A percentile compares a stretch with the other conserved stretches of the same genome.
phyloP scores from a whole-genome alignment of 148 eudicot genomes.

The Cornus suecica region DNA sequence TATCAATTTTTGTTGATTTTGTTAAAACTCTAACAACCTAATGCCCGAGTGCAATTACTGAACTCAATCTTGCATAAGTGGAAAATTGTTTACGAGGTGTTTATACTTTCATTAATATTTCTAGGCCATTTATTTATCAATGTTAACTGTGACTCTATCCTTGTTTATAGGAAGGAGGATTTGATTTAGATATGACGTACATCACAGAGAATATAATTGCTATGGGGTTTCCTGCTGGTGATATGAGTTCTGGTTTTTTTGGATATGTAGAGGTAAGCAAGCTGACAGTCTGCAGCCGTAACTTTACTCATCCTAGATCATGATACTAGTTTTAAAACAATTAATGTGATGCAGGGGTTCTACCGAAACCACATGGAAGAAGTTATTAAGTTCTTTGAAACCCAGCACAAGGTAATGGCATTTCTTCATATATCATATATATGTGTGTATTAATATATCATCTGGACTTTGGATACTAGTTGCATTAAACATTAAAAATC shows the following conservation, averaged over 20 bases:
- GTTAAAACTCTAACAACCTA: no score
- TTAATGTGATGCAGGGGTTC: constrained; percentile 60
- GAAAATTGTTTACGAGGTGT: no score
- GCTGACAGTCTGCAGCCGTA: not conserved
- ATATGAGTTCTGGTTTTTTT: constrained; percentile 94
- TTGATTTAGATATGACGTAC: constrained; percentile 97
- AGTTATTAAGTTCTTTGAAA: constrained; percentile 89
- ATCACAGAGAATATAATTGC: constrained; percentile 97
- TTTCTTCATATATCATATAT: not conserved
- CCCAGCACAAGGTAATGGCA: constrained; percentile 79
- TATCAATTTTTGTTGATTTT: no score
- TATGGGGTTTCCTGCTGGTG: constrained; percentile 99
- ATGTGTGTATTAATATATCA: not conserved
- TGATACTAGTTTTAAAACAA: not conserved
- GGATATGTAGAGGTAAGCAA: constrained; percentile 86
- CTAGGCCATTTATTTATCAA: not conserved
- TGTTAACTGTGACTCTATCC: constrained; percentile 7
- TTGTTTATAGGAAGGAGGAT: constrained; percentile 77
- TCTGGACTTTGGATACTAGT: not conserved
- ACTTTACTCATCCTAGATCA: not conserved
- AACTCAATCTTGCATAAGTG: no score
- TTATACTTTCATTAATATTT: not conserved
- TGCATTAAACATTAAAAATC: not conserved
- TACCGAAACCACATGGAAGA: constrained; percentile 99
- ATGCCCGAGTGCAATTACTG: no score